Base-by-base conservation (phyloP, 2,329 filamentous ascomycete species). In the Fonsecaea nubica region DNA sequence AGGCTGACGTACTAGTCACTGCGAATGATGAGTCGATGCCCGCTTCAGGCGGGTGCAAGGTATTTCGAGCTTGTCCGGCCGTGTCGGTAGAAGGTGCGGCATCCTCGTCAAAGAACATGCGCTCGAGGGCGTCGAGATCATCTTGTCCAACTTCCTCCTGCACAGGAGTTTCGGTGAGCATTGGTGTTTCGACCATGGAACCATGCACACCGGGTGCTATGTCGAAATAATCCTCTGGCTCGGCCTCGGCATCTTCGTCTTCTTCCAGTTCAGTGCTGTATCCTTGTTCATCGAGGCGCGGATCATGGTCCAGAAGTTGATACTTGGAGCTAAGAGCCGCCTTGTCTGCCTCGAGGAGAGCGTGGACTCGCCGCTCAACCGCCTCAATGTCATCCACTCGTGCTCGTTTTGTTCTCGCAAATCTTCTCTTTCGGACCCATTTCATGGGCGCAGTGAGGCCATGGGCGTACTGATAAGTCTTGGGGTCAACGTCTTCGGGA, bases 381-480 rank as follows among this genome's bases (percentile, higher is more conserved):
- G 92, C 90, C 75, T 94, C 90, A 69, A 95, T 93, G 70, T 93
- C 91, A 66, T 92, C 89, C 64, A 93, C 89, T 67, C 89, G 92
- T 61, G 94, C 87, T 2, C 92, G 89, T 75, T 93, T 93, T 65
- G 92, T 87, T 42, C 68, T 66, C 21, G 69, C 69, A 78, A 96
- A 96, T 36, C 93, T 86, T 33, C 92, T 87, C 76, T 92, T 92
- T 52, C 91, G 85, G 52, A 90, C 92, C 81, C 92, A 92, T 75
- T 92, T 90, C 89, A 96, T 92, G 0, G 93, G 93, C 4, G 93
- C 92, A 1, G 92, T 95, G 21, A 97, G 82, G 36, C 93, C 93
- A 77, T 96, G 93, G 0, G 92, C 90, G 83, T 91, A 96, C 74
- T 88, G 89, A 73, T 89, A 89, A 4, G 83, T 86, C 65, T 84